Base-by-base conservation (phyloP, 306 rosid species). In the Betula pendula region DNA sequence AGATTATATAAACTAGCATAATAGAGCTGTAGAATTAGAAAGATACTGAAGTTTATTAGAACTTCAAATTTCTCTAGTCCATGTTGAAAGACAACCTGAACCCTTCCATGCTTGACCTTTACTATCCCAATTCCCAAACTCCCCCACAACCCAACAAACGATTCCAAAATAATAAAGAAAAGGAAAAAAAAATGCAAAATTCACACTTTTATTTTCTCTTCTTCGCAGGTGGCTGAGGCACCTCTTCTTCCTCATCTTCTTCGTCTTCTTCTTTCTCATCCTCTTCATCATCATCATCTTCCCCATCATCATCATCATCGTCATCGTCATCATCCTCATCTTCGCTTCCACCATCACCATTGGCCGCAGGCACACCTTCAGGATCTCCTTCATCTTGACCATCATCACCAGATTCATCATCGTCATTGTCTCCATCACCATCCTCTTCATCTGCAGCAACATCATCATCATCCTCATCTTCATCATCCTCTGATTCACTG, bases 271-370 rank as follows among this genome's bases (percentile, higher is more conserved):
- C 86, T 0, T 75, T 78, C 0, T 69, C 88, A 0, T 75, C 85
- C 0, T n/a, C 92, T 0, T 79, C 89, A 0, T 67, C 89, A 0
- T 76, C 84, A 0, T 80, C 89, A 0, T 80, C 93, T 0, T 85
- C 84, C 0, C 85, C 91, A 0, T 76, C 86, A 0, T 60, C 83
- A 0, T 40, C 79, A 0, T 75, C 85, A 0, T 82, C 92, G 0
- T 86, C 89, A 0, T 88, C 90, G 5, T 84, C 89, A 0, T 84
- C 89, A 0, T 77, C 89, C 0, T 66, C 94, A 0, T 85, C 89
- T 17, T 83, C 95, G 53, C 87, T 81, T 59, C 83, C 92, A 49
- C 90, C 89, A 42, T 52, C 90, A 51, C 93, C 93, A 65, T 87
- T 81, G 65, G 89, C 82, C 81, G 74, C 88, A 7, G 85, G 90